Evolutionary conservation across 139 green algal species (phyloP).

Genomic region (Chlorella sorokiniana): DNA sequence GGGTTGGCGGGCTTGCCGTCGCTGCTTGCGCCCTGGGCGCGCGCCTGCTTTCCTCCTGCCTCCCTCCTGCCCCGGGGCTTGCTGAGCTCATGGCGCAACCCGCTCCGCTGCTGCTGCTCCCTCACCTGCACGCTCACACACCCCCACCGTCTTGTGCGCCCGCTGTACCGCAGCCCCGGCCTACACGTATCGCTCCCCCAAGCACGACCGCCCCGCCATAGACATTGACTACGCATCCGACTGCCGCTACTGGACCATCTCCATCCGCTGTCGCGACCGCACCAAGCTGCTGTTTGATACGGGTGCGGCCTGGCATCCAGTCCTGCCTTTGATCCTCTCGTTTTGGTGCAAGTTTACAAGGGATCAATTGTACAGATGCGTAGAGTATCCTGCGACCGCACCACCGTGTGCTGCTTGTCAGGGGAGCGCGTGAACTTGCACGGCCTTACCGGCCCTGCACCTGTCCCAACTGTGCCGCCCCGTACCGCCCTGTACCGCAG

Average conservation of each 20-base stretch:
- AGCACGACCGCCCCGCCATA: constrained; percentile 62
- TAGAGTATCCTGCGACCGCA: no score
- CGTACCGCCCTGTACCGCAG: not conserved
- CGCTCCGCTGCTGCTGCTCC: not conserved
- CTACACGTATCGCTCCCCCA: constrained; percentile 43
- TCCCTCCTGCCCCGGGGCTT: not conserved
- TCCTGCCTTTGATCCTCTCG: no score
- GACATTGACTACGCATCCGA: constrained; percentile 65
- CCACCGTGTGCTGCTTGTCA: no score
- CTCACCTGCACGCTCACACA: not conserved
- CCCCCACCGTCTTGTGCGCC: not conserved
- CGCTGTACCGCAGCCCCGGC: not conserved
- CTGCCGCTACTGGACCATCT: constrained; percentile 86
- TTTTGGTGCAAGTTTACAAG: no score
- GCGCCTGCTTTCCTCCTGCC: no score
- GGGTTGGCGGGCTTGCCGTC: no score
- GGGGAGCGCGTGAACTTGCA: not conserved
- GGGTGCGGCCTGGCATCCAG: not conserved
- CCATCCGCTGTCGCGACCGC: constrained; percentile 85
- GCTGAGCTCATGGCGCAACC: not conserved
- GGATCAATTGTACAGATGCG: no score
- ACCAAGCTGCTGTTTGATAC: constrained; percentile 88
- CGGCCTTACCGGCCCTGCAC: not conserved
- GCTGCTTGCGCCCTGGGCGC: no score
- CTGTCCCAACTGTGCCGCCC: not conserved